Base-by-base conservation (phyloP, 2,329 filamentous ascomycete species). In the Fusarium xyrophilum region DNA sequence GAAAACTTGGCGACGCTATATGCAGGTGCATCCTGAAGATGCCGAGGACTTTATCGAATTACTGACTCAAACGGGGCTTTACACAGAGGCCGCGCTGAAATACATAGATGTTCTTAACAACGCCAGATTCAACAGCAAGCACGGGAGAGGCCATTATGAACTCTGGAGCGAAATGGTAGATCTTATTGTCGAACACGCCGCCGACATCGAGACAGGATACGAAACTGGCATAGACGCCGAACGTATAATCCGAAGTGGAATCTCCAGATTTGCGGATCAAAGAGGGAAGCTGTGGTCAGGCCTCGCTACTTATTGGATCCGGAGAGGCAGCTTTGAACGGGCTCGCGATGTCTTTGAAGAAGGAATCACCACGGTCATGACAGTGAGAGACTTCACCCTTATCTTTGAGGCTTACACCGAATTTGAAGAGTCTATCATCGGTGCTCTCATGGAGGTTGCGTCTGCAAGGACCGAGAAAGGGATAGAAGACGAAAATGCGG, bases 151-250 rank as follows among this genome's bases (percentile, higher is more conserved):
- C 1, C 93, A 95, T 67, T 99, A 97, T 77, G 93, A 99, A 79
- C 85, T 99, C 50, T 99, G 96, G 96, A 96, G 89, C 68, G 96
- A 99, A 78, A 96, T 99, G 93, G 90, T 98, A 36, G 96, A 99
- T 75, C 79, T 98, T 68, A 84, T 99, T 46, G 96, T 99, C 43
- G 92, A 92, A 63, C 93, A 97, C 77, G 96, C 96, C 7, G 91
- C 90, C 73, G 88, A 96, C 42, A 89, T 99, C 50, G 88, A 96
- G 74, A 91, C 93, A 9, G 89, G 90, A 17, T 87, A 92, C 67
- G 91, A 95, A 73, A 88, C 88, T 19, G 93, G 93, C 33, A 93
- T 98, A 72, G 90, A 97, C 74, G 93, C 97, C 23, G 94, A 98
- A 75, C 88, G 89, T 64, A 97, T 99, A 74, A 91, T 99, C 69